These are phyloP conservation scores for Nicotiana knightiana DNA, from an alignment of 257 asterid genomes.

Conservation along the genomic window DNA sequence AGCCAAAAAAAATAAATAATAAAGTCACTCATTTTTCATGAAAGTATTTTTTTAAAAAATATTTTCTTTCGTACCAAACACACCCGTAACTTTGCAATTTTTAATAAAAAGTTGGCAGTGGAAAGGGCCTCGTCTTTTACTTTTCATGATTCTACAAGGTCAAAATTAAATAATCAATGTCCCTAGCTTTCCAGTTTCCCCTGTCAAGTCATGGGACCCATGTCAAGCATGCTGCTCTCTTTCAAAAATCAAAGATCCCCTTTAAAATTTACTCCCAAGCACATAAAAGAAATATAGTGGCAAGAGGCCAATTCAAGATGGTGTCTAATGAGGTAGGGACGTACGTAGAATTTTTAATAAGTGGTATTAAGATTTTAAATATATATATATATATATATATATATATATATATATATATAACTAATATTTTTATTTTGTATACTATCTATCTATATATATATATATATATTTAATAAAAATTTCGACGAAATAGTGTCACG, in stretches of 20 bases:
- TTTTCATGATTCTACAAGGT: neutral
- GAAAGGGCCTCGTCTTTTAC: neutral
- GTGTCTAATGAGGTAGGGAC: neutral
- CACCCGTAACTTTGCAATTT: neutral
- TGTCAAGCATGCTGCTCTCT: neutral
- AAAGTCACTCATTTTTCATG: no score
- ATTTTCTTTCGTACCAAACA: no score
- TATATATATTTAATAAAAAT: no score
- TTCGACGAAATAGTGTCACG: no score
- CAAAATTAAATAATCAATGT: neutral
- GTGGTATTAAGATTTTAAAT: no score
- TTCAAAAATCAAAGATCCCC: neutral
- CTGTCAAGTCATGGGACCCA: conserved; percentile 2
- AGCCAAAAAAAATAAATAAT: no score
- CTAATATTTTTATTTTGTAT: no score
- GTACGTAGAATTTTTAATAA: no score
- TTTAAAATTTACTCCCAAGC: neutral
- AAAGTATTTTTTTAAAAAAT: no score
- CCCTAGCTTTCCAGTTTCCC: neutral
- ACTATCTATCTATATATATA: no score
- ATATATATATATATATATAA: no score
- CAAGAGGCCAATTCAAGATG: neutral
- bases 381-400: no score
- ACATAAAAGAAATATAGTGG: neutral
- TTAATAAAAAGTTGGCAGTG: neutral